A percentile compares a stretch with the other conserved stretches of the same genome.
Evolutionary conservation across 2,329 filamentous ascomycete species (phyloP).

Genomic region (Sporothrix brunneoviolacea): DNA sequence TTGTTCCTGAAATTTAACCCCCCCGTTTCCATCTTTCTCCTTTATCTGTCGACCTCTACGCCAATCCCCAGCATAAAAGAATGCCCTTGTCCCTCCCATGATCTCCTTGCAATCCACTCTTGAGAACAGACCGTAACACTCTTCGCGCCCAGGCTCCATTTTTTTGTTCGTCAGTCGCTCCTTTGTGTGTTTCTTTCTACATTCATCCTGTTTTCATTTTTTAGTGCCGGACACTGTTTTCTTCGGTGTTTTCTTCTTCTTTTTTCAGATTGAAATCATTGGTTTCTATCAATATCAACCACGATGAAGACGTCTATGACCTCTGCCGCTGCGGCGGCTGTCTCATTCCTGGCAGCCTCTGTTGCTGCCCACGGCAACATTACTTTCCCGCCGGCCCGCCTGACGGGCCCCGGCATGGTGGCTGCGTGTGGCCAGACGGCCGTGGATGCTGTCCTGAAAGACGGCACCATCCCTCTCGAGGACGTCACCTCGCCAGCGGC

Average conservation of each 20-base stretch:
- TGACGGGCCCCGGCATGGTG: constrained; percentile 36
- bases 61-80: background rate
- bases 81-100: too few relatives aligned
- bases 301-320: constrained; percentile 9
- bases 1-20: background rate
- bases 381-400: constrained; percentile 34
- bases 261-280: background rate
- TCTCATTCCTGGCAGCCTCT: constrained; percentile 20
- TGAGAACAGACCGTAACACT: too few relatives aligned
- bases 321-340: constrained; percentile 15
- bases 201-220: background rate
- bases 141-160: too few relatives aligned
- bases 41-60: background rate
- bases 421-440: constrained; percentile 38
- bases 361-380: constrained; percentile 40
- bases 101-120: too few relatives aligned
- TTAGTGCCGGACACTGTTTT: background rate
- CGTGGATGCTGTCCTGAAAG: constrained; percentile 28
- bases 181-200: background rate
- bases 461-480: constrained; percentile 31
- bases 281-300: background rate
- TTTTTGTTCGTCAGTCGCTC: background rate
- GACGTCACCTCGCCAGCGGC: constrained; percentile 21
- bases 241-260: background rate
- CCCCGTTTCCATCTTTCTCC: background rate